Conservation (phyloP, 2,329 filamentous ascomycete species). For the Coniella lustricola region DNA sequence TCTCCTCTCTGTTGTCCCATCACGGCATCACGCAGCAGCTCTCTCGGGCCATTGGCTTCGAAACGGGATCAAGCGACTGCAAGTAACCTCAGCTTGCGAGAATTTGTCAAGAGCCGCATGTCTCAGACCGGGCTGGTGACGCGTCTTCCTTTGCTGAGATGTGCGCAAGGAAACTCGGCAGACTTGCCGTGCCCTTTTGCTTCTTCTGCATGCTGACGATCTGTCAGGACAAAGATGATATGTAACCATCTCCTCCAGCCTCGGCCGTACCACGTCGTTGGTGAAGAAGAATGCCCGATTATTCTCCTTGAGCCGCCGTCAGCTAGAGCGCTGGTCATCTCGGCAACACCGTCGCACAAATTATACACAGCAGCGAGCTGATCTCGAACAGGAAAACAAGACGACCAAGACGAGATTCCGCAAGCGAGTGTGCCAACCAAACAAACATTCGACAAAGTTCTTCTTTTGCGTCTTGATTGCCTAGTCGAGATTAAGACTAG, state of each 20-base stretch:
- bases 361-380: background rate
- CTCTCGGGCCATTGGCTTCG: background rate
- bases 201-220: background rate
- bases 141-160: background rate
- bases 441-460: background rate
- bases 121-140: background rate
- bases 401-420: background rate
- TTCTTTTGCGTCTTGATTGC: background rate
- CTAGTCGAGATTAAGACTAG: constrained; percentile 4
- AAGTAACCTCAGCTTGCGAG: background rate
- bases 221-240: too few relatives aligned
- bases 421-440: background rate
- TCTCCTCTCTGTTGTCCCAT: too few relatives aligned
- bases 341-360: background rate
- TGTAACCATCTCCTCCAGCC: too few relatives aligned
- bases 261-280: too few relatives aligned
- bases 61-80: background rate
- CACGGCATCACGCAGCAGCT: background rate
- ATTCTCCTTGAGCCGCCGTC: background rate
- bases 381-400: background rate
- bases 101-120: background rate
- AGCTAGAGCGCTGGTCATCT: background rate
- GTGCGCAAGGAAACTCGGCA: background rate
- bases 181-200: background rate
- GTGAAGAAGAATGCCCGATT: too few relatives aligned